Conservation (phyloP, 352 stramenopile species). For the Phytophthora cactorum region DNA sequence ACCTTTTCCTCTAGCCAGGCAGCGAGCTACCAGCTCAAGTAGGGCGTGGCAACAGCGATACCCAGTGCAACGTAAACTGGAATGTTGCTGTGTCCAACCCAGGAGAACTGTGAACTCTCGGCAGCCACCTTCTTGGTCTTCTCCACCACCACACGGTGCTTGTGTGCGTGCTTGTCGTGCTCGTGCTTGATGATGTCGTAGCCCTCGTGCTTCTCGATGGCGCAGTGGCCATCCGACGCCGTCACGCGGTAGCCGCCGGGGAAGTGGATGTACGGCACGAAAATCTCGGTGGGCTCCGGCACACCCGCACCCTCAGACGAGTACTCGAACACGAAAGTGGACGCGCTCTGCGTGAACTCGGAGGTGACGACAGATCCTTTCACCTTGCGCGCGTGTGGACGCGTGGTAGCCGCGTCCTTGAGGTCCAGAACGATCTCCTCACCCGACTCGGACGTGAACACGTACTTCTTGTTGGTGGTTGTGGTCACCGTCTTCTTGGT, state of each 20-base stretch:
- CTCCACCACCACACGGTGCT: conserved; percentile 45
- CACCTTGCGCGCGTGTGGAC: conserved; percentile 69
- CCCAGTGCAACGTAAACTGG: conserved; percentile 39
- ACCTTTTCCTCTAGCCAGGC: not conserved
- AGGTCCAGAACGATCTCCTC: conserved; percentile 35
- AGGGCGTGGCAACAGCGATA: conserved; percentile 29
- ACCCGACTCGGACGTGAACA: conserved; percentile 31
- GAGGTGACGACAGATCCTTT: conserved; percentile 59
- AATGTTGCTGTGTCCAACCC: conserved; percentile 34
- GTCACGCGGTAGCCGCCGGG: conserved; percentile 41
- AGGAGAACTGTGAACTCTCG: conserved; percentile 16
- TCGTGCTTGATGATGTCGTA: conserved; percentile 57
- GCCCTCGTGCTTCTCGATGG: conserved; percentile 50
- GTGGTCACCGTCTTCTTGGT: conserved; percentile 31
- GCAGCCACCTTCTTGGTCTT: conserved; percentile 21
- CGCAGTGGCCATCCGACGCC: conserved; percentile 39
- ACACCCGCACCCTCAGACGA: conserved; percentile 11
- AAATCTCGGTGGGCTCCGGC: conserved; percentile 33
- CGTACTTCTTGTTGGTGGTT: conserved; percentile 30
- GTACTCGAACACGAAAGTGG: conserved; percentile 70
- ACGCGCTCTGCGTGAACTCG: conserved; percentile 52
- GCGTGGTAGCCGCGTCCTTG: conserved; percentile 32
- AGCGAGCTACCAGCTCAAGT: conserved; percentile 23
- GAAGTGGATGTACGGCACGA: conserved; percentile 46
- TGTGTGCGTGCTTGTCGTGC: conserved; percentile 33